Conservation (phyloP, 441 rosid species). For the Cnidoscolus chayamansa region DNA sequence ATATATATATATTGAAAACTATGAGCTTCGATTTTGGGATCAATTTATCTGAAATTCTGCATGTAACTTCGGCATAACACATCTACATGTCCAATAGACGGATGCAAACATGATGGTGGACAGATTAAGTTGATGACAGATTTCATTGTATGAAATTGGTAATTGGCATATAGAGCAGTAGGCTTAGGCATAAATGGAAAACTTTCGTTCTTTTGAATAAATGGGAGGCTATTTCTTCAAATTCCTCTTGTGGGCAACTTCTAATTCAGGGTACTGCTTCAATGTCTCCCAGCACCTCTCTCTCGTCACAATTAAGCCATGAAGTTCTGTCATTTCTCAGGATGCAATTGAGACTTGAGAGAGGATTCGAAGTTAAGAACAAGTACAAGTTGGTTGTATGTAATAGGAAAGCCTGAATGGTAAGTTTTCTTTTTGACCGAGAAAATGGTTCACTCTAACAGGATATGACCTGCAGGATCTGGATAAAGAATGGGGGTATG, state of each 20-base stretch:
- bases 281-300: constrained; percentile 1
- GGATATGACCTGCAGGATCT: constrained; percentile 18
- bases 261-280: constrained; percentile 6
- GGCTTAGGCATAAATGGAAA: constrained; percentile 18
- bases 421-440: constrained; percentile 23
- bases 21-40: no score
- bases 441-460: background rate
- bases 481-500: constrained; percentile 9
- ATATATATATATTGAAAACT: no score
- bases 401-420: background rate
- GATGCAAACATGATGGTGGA: no score
- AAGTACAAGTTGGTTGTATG: background rate
- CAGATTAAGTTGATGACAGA: no score
- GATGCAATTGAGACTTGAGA: background rate
- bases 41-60: no score
- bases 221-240: constrained; percentile 12
- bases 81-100: no score
- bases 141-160: constrained; percentile 9
- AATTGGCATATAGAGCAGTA: background rate
- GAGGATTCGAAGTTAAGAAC: background rate
- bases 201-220: background rate
- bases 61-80: no score
- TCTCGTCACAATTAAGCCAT: constrained; percentile 5
- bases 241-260: constrained; percentile 17
- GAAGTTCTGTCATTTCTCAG: constrained; percentile 20